Conservation (phyloP, 306 rosid species). For the Citrullus mucosospermus region DNA sequence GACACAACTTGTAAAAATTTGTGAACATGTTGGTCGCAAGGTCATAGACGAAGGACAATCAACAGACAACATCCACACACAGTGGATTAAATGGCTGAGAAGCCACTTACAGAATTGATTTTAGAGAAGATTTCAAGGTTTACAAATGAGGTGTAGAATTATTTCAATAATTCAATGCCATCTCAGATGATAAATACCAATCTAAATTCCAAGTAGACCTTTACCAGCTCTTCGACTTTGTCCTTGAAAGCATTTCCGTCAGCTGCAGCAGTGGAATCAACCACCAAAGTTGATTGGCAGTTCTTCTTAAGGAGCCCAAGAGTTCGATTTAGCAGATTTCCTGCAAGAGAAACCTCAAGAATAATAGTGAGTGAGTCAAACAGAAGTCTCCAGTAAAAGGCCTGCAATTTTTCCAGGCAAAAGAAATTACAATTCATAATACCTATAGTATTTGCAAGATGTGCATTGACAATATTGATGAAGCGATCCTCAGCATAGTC, state of each 20-base stretch:
- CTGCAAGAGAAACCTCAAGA: constrained; percentile 19
- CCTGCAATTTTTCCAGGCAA: background rate
- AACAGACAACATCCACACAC: background rate
- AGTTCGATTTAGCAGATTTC: constrained; percentile 92
- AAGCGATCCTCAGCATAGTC: constrained; percentile 95
- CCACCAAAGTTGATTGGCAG: constrained; percentile 67
- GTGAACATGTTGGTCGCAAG: background rate
- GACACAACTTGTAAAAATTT: background rate
- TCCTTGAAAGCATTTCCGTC: constrained; percentile 64
- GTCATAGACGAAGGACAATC: background rate
- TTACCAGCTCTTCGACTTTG: constrained; percentile 61
- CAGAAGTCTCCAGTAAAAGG: background rate
- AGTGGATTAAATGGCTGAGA: background rate
- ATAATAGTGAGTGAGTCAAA: background rate
- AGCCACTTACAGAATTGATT: background rate
- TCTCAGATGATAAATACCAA: background rate
- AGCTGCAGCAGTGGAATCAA: constrained; percentile 62
- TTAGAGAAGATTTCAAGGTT: background rate
- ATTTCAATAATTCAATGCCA: background rate
- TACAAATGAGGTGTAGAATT: background rate
- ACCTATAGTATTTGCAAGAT: constrained; percentile 97
- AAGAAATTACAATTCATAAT: constrained; percentile 12
- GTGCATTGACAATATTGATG: constrained; percentile 78
- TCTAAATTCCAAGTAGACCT: background rate
- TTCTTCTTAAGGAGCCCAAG: constrained; percentile 82